These are phyloP conservation scores for Aspergillus sp. DNA, from an alignment of 2,329 filamentous ascomycete species.

Conservation along the genomic window DNA sequence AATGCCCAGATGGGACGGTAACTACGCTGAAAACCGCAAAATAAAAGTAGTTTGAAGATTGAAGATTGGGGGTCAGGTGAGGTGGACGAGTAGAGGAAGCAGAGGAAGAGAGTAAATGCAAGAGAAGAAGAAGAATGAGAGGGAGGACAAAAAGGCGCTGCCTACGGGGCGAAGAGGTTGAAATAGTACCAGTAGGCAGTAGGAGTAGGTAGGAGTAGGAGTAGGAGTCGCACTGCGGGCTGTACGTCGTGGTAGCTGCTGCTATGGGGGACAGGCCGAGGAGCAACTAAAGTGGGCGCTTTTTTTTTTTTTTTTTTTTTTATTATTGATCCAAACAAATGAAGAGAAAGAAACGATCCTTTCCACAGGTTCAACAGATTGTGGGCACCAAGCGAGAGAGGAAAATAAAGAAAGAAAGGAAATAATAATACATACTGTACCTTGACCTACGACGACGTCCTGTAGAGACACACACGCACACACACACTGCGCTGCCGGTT, in stretches of 20 bases:
- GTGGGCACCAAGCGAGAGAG: conserved; percentile 9
- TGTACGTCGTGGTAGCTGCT: not conserved
- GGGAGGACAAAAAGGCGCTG: conserved; percentile 11
- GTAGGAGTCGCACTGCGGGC: conserved; percentile 1
- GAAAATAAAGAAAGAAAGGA: conserved; percentile 4
- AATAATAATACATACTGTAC: not conserved
- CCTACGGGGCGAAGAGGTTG: conserved; percentile 14
- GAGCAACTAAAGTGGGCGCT: not conserved
- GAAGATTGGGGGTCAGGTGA: not conserved
- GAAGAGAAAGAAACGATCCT: too few relatives aligned
- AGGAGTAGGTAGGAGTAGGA: conserved; percentile 1
- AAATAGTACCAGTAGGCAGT: conserved; percentile 12
- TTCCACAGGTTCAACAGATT: not conserved
- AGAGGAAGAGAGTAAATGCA: conserved; percentile 4
- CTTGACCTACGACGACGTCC: too few relatives aligned
- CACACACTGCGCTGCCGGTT: too few relatives aligned
- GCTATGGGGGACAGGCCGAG: not conserved
- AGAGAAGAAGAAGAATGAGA: conserved; percentile 4
- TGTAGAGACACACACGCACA: too few relatives aligned
- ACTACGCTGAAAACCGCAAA: conserved; percentile 12
- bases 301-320: conserved; percentile 3
- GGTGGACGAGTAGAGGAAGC: conserved; percentile 1
- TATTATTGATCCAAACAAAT: too few relatives aligned
- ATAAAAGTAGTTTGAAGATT: conserved; percentile 1
- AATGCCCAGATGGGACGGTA: conserved; percentile 19